phyloP scores from a whole-genome alignment of 2,329 filamentous ascomycete species.

The Penicillium sp. region DNA sequence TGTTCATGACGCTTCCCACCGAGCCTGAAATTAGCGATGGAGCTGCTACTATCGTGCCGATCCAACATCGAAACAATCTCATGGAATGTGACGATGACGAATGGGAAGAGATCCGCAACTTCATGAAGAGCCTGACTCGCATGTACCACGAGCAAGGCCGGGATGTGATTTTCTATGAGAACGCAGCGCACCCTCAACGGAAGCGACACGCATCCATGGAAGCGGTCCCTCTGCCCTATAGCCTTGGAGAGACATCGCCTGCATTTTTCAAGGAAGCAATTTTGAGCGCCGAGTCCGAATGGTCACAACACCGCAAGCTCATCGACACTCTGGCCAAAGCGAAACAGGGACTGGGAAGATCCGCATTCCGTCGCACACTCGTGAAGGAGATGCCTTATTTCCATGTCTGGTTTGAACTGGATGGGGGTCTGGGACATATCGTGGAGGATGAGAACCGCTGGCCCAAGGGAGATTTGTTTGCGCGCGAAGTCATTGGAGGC shows the following conservation, averaged over 20 bases:
- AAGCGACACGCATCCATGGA: slow-evolving; percentile 82
- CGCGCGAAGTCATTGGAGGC: slow-evolving; percentile 84
- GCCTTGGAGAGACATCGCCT: slow-evolving; percentile 84
- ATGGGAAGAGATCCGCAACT: slow-evolving; percentile 98
- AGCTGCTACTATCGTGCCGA: slow-evolving; percentile 83
- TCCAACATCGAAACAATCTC: slow-evolving; percentile 82
- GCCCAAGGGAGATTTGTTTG: slow-evolving; percentile 90
- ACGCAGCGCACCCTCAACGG: slow-evolving; percentile 76
- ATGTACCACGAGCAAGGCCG: slow-evolving; percentile 93
- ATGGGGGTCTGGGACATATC: slow-evolving; percentile 88
- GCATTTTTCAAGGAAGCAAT: slow-evolving; percentile 97
- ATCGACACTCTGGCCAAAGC: slow-evolving; percentile 73
- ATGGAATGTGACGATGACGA: slow-evolving; percentile 99
- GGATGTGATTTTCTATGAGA: slow-evolving; percentile 96
- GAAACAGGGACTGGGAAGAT: slow-evolving; percentile 66
- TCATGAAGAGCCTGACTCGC: slow-evolving; percentile 93
- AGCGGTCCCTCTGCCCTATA: slow-evolving; percentile 83
- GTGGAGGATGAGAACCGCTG: slow-evolving; percentile 82
- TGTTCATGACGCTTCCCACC: slow-evolving; percentile 83
- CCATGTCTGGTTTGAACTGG: slow-evolving; percentile 90
- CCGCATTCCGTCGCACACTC: slow-evolving; percentile 76
- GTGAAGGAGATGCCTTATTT: slow-evolving; percentile 99
- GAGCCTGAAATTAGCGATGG: slow-evolving; percentile 82
- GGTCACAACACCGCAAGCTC: slow-evolving; percentile 91
- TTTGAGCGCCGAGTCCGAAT: slow-evolving; percentile 82